phyloP scores from a whole-genome alignment of 495 filamentous ascomycete genomes.

The Podospora appendiculata region DNA sequence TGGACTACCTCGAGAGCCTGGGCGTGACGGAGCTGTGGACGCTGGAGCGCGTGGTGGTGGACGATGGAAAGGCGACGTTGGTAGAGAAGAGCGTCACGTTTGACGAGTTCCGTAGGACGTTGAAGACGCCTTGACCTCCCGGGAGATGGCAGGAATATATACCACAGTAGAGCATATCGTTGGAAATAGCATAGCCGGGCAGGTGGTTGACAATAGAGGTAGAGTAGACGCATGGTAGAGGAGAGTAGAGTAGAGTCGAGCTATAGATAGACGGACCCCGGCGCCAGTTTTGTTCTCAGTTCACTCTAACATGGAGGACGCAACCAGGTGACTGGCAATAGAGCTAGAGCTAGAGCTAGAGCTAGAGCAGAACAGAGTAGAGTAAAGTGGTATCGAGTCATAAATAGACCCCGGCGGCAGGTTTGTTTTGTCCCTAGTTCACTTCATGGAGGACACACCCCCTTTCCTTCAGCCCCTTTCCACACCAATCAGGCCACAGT shows the following conservation, averaged over 20 bases:
- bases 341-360: neutral
- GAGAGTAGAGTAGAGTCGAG: neutral
- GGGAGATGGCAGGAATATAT: too few species aligned
- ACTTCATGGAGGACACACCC: too few species aligned
- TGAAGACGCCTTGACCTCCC: neutral
- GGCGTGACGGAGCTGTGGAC: conserved; percentile 42
- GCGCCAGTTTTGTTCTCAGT: too few species aligned
- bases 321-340: neutral
- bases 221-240: neutral
- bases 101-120: conserved; percentile 13
- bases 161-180: neutral
- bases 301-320: too few species aligned
- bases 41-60: conserved; percentile 24
- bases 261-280: too few species aligned
- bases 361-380: neutral
- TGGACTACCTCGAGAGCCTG: conserved; percentile 47
- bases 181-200: neutral
- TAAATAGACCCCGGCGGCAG: too few species aligned
- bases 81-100: conserved; percentile 25
- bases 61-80: conserved; percentile 15
- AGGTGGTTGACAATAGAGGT: neutral
- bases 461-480: too few species aligned
- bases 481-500: too few species aligned
- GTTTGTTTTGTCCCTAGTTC: too few species aligned
- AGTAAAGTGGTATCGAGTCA: too few species aligned